Base-by-base conservation (phyloP, 768 basidiomycete species). In the Leccinum broughii region DNA sequence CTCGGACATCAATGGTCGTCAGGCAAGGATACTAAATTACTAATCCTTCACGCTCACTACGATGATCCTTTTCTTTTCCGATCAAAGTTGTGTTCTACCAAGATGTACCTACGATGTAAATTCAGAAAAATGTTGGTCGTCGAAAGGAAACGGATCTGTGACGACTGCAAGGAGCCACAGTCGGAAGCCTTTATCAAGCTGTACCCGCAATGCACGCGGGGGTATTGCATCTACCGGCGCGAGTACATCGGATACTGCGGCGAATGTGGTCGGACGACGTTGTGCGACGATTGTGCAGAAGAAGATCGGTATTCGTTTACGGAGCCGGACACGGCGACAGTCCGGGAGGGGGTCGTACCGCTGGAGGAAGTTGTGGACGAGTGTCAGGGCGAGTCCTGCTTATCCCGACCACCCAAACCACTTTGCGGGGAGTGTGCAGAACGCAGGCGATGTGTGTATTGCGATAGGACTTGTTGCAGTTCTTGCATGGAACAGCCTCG, bases 221-320 rank as follows among this genome's bases (percentile, higher is more conserved):
- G 49, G 50, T 71, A 56, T 46, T 71, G 69, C 57, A 15, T 51
- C 22, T 34, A 62, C 22, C 51, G 50, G 3, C 73, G 70, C 71
- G 57, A 59, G 4, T 71, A 73, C 52, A 71, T 71, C 15, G 55
- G 52, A 17, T 61, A 39, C n/a, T 71, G 70, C 44, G 7, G 20
- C 39, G 64, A 62, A 22, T 71, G 70, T 32, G 54, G 39, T 48
- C 65, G 63, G 26, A 60, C 64, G 53, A 64, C 62, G 54, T 15
- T 66, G 51, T 71, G 71, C 53, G 57, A 71, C 4, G 70, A 71
- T 44, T 73, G 70, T 39, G 44, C 34, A 15, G 71, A 71, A 56
- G 69, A 68, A 58, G 69, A 72, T 5, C 46, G 55, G 62, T 34
- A 49, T 5, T 14, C 28, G 1, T 13, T 50, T 1, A 7, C 4